These are phyloP conservation scores for Wallemia hederae DNA, from an alignment of 1,284 basidiomycete species.

Conservation along the genomic window DNA sequence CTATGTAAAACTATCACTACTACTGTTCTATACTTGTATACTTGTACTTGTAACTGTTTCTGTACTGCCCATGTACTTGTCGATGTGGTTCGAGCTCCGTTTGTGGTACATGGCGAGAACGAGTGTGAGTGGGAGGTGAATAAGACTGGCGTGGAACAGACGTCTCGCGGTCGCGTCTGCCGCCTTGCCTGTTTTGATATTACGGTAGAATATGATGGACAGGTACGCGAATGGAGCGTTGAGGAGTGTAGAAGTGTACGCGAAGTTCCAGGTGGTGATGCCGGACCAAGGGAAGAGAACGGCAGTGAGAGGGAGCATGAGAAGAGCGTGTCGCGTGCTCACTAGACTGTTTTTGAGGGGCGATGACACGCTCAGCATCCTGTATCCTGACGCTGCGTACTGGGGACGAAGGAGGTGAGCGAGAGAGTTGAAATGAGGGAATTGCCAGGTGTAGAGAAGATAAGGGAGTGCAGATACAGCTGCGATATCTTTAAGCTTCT, in stretches of 20 bases:
- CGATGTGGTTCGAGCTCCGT: conserved; percentile 11
- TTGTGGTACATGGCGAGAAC: conserved; percentile 87
- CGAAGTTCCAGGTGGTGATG: conserved; percentile 62
- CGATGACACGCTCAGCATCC: conserved; percentile 62
- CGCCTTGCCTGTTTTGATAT: conserved; percentile 19
- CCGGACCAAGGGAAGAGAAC: conserved; percentile 58
- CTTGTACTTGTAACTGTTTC: no score
- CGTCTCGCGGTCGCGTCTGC: conserved; percentile 46
- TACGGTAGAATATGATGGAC: conserved; percentile 45
- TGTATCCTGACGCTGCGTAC: conserved; percentile 80
- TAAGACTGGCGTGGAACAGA: conserved; percentile 55
- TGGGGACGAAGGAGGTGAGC: conserved; percentile 58
- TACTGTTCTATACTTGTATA: no score
- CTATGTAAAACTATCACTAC: neutral
- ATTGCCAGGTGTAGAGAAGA: conserved; percentile 88
- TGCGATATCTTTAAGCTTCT: conserved; percentile 26
- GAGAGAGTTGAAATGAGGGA: conserved; percentile 93
- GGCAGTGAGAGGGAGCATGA: conserved; percentile 52
- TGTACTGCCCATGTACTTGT: neutral
- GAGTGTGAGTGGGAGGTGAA: conserved; percentile 71
- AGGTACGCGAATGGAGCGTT: conserved; percentile 41
- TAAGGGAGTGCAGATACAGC: conserved; percentile 43
- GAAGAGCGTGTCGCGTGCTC: conserved; percentile 47
- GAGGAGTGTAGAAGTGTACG: conserved; percentile 41
- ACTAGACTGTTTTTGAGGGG: conserved; percentile 62